phyloP scores from a whole-genome alignment of 192 early-diverging fungal genomes.

The Umbelopsis vinacea region DNA sequence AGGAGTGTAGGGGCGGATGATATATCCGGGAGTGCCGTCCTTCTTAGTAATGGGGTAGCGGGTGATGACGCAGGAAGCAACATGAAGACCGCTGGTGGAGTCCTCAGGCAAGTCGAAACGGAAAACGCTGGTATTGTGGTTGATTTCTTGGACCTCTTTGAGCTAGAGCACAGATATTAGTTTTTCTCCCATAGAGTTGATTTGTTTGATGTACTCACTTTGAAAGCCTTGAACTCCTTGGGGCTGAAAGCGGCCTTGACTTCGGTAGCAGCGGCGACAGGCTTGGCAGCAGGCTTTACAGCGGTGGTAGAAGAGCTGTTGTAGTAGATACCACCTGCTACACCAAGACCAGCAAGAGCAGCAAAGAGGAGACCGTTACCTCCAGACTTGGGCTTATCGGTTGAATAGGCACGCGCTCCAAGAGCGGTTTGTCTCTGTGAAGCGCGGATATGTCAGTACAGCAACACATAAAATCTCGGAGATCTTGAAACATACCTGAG shows the following conservation, averaged over 20 bases:
- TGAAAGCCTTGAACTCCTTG: conserved; percentile 59
- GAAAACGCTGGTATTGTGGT: conserved; percentile 70
- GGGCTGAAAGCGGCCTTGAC: conserved; percentile 42
- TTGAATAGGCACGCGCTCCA: conserved; percentile 24
- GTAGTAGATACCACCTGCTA: conserved; percentile 35
- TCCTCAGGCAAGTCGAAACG: conserved; percentile 72
- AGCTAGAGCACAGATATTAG: conserved; percentile 29
- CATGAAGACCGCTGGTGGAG: conserved; percentile 68
- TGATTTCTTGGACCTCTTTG: conserved; percentile 57
- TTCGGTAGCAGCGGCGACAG: conserved; percentile 19
- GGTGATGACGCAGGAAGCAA: conserved; percentile 82
- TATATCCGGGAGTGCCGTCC: conserved; percentile 58
- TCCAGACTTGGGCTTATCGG: conserved; percentile 28
- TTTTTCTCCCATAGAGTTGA: too few relatives aligned
- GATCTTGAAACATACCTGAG: background rate
- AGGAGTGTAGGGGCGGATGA: conserved; percentile 83
- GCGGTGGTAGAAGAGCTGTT: conserved; percentile 20
- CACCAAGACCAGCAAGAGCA: conserved; percentile 38
- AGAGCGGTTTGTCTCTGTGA: conserved; percentile 1
- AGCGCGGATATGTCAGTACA: background rate
- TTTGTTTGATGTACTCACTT: conserved; percentile 42
- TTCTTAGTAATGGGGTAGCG: conserved; percentile 65
- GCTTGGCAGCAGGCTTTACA: conserved; percentile 22
- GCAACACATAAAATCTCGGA: background rate
- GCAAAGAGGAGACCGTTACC: conserved; percentile 30